These are phyloP conservation scores for Penicillium desertorum DNA, from an alignment of 495 filamentous ascomycete genomes.

Conservation along the genomic window DNA sequence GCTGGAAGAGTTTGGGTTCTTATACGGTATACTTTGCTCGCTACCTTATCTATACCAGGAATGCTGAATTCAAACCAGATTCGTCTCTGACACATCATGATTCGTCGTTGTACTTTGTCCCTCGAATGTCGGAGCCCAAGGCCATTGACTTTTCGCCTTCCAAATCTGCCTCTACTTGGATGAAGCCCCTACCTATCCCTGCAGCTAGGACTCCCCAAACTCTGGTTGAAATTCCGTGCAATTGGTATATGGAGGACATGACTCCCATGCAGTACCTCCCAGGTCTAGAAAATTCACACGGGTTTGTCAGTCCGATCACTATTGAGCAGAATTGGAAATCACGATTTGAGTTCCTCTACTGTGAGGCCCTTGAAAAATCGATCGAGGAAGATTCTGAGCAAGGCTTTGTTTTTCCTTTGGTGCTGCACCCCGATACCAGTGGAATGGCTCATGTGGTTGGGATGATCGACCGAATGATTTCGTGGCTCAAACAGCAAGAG, in stretches of 20 bases:
- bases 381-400: conserved; percentile 33
- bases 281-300: conserved; percentile 49
- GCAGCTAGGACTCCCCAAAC: conserved; percentile 29
- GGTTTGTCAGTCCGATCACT: conserved; percentile 51
- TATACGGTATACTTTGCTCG: conserved; percentile 44
- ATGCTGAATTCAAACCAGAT: conserved; percentile 31
- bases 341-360: conserved; percentile 45
- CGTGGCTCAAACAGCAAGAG: conserved; percentile 50
- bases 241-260: conserved; percentile 60
- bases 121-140: conserved; percentile 44
- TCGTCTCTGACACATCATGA: conserved; percentile 56
- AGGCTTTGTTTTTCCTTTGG: conserved; percentile 44
- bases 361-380: conserved; percentile 22
- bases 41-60: not conserved
- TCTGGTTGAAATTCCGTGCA: conserved; percentile 54
- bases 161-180: conserved; percentile 51
- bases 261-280: conserved; percentile 56
- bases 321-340: conserved; percentile 58
- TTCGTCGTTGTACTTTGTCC: conserved; percentile 53
- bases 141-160: conserved; percentile 52
- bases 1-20: conserved; percentile 54
- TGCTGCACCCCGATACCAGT: conserved; percentile 60
- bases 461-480: conserved; percentile 57
- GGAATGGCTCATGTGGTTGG: conserved; percentile 63
- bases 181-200: conserved; percentile 48